Evolutionary conservation across 768 basidiomycete species (phyloP).

Genomic region (Leccinum longicurvipes): DNA sequence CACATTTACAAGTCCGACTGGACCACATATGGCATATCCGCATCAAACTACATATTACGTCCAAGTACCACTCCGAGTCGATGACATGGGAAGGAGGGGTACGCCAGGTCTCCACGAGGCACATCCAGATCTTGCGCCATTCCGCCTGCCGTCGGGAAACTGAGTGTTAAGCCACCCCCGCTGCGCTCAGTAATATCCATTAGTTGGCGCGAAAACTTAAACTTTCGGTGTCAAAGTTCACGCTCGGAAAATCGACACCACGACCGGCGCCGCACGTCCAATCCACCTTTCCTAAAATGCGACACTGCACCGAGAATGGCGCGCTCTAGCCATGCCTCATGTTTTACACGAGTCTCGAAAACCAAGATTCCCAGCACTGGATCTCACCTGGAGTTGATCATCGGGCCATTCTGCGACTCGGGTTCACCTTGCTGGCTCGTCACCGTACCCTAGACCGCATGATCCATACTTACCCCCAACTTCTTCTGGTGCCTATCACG

Average conservation of each 20-base stretch:
- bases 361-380: background rate
- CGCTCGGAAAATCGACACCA: background rate
- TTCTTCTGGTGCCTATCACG: conserved; percentile 5
- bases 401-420: background rate
- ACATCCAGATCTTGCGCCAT: background rate
- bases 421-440: background rate
- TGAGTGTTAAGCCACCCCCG: background rate
- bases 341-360: background rate
- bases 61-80: background rate
- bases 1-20: background rate
- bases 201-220: background rate
- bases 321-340: background rate
- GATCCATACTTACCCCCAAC: background rate
- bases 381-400: too few species aligned
- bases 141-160: background rate
- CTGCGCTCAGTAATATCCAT: background rate
- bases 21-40: background rate
- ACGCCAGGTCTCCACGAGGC: conserved; percentile 1
- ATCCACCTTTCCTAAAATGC: background rate
- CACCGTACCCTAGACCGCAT: conserved; percentile 7
- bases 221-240: background rate
- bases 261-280: background rate
- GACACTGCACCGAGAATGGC: background rate
- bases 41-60: background rate
- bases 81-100: background rate